Base-by-base conservation (phyloP, 2,329 filamentous ascomycete species). In the Venturia carpophila region DNA sequence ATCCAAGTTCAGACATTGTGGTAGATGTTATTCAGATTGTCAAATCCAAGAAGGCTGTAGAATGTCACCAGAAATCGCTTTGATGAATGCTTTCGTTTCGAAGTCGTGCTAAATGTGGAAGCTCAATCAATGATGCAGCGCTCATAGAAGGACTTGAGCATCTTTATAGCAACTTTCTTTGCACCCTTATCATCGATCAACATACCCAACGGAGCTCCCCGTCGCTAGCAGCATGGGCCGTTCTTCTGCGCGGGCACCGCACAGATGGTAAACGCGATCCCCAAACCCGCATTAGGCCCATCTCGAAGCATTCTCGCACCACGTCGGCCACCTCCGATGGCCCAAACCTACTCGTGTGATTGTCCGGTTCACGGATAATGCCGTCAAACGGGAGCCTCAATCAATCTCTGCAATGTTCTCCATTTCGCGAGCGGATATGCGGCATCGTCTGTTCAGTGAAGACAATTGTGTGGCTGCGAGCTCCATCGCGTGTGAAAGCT, bases 1-100 rank as follows among this genome's bases (percentile, higher is more conserved):
- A 78, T 70, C 73, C 77, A 69, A 82, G 78, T 66, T 79, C 72
- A 69, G 79, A 74, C 78, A 81, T 80, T 66, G 67, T 21, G 27
- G 37, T 58, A 73, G n/a, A 24, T 64, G 30, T 61, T 42, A 15
- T 21, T 24, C 5, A 24, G 17, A 37, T 61, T 42, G 15, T 13
- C n/a, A 42, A 13, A 24, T 39, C 27, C 17, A 34, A 56, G 49
- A 56, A 19, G 49, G 15, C 2, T 34, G 24, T 17, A 21, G 2
- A 24, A 47, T 47, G 2, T 19, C 4, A 15, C 15, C 4, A n/a
- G 45, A 17, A 47, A 9, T n/a, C 17, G 45, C 7, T 47, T n/a
- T 9, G 45, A 17, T 2, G 7, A 21, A 9, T 41, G 39, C 39
- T 41, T 19, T 47, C 7, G 4, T 21, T 10, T 10, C 27, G 52